phyloP scores from a whole-genome alignment of 2,329 filamentous ascomycete species.

The Aspergillus pseudotamarii region DNA sequence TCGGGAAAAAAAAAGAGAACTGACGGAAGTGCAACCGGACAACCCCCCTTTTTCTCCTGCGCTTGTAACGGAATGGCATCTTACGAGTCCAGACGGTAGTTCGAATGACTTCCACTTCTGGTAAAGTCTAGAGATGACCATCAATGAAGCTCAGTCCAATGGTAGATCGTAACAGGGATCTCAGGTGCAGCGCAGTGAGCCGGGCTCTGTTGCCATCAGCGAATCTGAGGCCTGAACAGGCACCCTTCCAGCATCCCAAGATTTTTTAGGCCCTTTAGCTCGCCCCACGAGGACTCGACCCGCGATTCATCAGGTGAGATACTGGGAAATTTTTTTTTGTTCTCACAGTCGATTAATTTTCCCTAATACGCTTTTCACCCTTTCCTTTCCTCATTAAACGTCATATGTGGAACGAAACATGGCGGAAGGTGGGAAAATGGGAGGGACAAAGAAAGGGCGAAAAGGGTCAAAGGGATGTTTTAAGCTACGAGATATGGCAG shows the following conservation, averaged over 20 bases:
- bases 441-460: constrained; percentile 1
- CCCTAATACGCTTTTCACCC: not conserved
- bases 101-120: constrained; percentile 26
- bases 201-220: constrained; percentile 30
- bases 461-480: not conserved
- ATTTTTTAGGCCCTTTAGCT: constrained; percentile 27
- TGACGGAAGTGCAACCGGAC: not conserved
- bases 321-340: constrained; percentile 10
- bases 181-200: constrained; percentile 32
- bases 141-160: constrained; percentile 42
- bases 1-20: not conserved
- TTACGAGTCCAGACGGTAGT: constrained; percentile 23
- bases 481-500: not conserved
- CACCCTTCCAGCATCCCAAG: constrained; percentile 23
- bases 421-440: not conserved
- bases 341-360: not conserved
- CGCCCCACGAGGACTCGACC: constrained; percentile 36
- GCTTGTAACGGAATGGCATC: constrained; percentile 15
- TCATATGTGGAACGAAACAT: constrained; percentile 4
- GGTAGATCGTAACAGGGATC: constrained; percentile 41
- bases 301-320: constrained; percentile 36
- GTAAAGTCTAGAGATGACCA: constrained; percentile 37
- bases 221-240: constrained; percentile 36
- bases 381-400: not conserved
- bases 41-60: constrained; percentile 6